These are phyloP conservation scores for Cyberlindnera suaveolens DNA, from an alignment of 805 yeast genomes.

Conservation along the genomic window DNA sequence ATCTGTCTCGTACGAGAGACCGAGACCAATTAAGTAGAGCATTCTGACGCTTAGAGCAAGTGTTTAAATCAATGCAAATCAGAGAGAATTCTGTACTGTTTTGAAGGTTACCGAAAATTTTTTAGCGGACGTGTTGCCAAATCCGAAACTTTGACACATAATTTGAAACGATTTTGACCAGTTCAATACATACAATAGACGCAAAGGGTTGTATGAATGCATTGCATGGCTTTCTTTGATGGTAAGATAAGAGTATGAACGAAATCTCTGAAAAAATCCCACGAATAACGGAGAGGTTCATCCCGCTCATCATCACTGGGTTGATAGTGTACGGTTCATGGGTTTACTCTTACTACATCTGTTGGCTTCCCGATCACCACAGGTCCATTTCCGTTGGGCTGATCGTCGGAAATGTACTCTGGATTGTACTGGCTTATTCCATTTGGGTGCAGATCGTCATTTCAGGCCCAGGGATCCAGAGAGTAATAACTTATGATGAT, in stretches of 20 bases:
- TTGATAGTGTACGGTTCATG: conserved; percentile 18
- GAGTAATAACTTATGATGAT: conserved; percentile 26
- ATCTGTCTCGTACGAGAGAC: conserved; percentile 82
- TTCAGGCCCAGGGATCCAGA: conserved; percentile 57
- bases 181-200: too few relatives aligned
- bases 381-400: conserved; percentile 26
- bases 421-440: conserved; percentile 22
- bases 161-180: too few relatives aligned
- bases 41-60: conserved; percentile 32
- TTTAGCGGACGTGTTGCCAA: too few relatives aligned
- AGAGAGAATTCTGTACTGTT: too few relatives aligned
- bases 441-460: conserved; percentile 41
- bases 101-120: too few relatives aligned
- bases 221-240: too few relatives aligned
- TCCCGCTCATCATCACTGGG: conserved; percentile 4
- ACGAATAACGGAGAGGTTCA: not conserved
- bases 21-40: conserved; percentile 89
- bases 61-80: too few relatives aligned
- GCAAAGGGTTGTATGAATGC: too few relatives aligned
- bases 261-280: not conserved
- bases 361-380: conserved; percentile 17
- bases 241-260: too few relatives aligned
- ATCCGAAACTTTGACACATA: too few relatives aligned
- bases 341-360: conserved; percentile 23
- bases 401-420: conserved; percentile 24